phyloP scores from a whole-genome alignment of 352 stramenopile species.

The Aphanomyces euteiches region DNA sequence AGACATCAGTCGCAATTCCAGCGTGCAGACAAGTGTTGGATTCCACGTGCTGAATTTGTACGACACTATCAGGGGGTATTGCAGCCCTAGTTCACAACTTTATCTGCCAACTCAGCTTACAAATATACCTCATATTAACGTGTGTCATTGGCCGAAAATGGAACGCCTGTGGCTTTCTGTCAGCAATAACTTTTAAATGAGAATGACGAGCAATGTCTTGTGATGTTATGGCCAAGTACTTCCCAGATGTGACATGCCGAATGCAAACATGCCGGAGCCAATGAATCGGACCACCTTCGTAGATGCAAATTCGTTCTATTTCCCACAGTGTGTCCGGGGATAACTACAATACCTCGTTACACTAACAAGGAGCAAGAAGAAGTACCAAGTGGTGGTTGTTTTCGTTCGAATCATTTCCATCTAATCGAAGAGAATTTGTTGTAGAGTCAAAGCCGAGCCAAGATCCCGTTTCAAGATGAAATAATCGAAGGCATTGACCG shows the following conservation, averaged over 20 bases:
- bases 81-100: not conserved
- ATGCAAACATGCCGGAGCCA: conserved; percentile 55
- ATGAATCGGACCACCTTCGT: conserved; percentile 54
- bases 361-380: not conserved
- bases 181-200: conserved; percentile 34
- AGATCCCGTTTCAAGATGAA: conserved; percentile 63
- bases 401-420: conserved; percentile 31
- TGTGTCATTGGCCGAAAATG: conserved; percentile 6
- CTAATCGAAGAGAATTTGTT: conserved; percentile 46
- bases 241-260: conserved; percentile 54
- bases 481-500: conserved; percentile 55
- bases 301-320: conserved; percentile 47
- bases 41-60: conserved; percentile 52
- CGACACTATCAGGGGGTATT: conserved; percentile 38
- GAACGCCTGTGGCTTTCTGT: conserved; percentile 29
- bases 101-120: too few relatives aligned
- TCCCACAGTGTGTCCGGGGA: conserved; percentile 66
- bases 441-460: conserved; percentile 37
- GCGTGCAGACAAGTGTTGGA: conserved; percentile 60
- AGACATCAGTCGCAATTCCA: conserved; percentile 45
- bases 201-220: conserved; percentile 30
- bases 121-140: conserved; percentile 1
- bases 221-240: conserved; percentile 44
- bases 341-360: conserved; percentile 20
- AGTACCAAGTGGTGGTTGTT: conserved; percentile 30